Evolutionary conservation across 805 yeast genomes (phyloP).

Genomic region (Barnettozyma siamensis): DNA sequence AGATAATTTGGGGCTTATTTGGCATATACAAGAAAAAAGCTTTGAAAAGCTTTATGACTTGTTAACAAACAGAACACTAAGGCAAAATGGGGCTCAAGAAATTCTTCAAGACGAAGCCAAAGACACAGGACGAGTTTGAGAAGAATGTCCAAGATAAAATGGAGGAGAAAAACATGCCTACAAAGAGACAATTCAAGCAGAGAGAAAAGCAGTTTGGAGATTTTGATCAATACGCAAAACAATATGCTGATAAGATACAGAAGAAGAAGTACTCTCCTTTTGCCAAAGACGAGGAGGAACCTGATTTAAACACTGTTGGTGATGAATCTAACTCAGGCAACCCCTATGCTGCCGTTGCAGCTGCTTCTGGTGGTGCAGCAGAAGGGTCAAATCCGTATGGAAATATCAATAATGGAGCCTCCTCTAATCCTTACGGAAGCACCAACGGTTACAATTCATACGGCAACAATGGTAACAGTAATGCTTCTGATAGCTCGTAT

Average conservation of each 20-base stretch:
- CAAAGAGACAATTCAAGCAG: slow-evolving; percentile 29
- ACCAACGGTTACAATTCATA: slow-evolving; percentile 2
- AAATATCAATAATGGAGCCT: not conserved
- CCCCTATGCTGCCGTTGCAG: not conserved
- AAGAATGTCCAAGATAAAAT: slow-evolving; percentile 37
- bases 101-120: slow-evolving; percentile 40
- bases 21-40: too few relatives aligned
- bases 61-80: not conserved
- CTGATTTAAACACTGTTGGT: slow-evolving; percentile 2
- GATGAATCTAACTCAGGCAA: not conserved
- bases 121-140: slow-evolving; percentile 38
- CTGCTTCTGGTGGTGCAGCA: not conserved
- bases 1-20: too few relatives aligned
- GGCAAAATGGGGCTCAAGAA: slow-evolving; percentile 43
- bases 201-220: slow-evolving; percentile 29
- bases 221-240: slow-evolving; percentile 43
- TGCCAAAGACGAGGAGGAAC: slow-evolving; percentile 29
- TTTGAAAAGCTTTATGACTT: too few relatives aligned
- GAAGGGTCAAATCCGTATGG: slow-evolving; percentile 5
- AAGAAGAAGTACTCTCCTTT: slow-evolving; percentile 34
- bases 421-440: slow-evolving; percentile 15
- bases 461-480: slow-evolving; percentile 1
- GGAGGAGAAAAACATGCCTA: slow-evolving; percentile 37
- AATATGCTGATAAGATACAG: slow-evolving; percentile 36
- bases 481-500: slow-evolving; percentile 6